Evolutionary conservation across 331 rosid genomes (phyloP), one percentile per base, ranked within the genome.

Genomic region (Saraca asoca): DNA sequence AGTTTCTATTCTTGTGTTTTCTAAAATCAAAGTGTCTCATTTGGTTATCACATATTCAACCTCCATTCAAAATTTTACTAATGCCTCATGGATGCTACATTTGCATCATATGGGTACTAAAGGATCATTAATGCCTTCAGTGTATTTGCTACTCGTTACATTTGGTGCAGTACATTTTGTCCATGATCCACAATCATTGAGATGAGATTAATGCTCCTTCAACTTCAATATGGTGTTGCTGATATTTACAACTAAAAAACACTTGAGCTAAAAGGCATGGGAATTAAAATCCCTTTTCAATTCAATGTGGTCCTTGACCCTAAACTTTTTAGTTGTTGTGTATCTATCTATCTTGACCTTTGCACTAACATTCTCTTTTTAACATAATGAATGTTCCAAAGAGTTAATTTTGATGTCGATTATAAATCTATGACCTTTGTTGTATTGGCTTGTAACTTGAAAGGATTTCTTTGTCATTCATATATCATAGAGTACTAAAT

Each of bases 311-410:
- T 24, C 31, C 31, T 3, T 24, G 3, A 24, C 31, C n/a, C 70
- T 64, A 50, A 59, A 66, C 79, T 76, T 78, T 70, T 75, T 79
- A 75, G 74, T 51, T 63, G 71, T 62, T n/a, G 38, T 24, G 31
- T 24, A 24, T 24, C 31, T 24, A 3, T 24, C 68, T 76, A 69
- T 79, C 80, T 79, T 81, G 64, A 76, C 76, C 69, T 74, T 76
- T 66, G 81, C 63, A 70, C 79, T 79, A 77, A 83, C 85, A 81
- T 88, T 81, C 95, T 73, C 76, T 71, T 61, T 66, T 35, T 17
- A 9, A n/a, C 64, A 38, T 51, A 58, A 17, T 12, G 16, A 56
- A 54, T 19, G 43, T 43, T 17, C 49, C 2, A 29, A 41, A 5
- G 11, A 7, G 2, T 46, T 61, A 15, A 6, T 58, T 6, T 39